phyloP scores from a whole-genome alignment of 805 yeast species.

The Myxozyma neglecta region DNA sequence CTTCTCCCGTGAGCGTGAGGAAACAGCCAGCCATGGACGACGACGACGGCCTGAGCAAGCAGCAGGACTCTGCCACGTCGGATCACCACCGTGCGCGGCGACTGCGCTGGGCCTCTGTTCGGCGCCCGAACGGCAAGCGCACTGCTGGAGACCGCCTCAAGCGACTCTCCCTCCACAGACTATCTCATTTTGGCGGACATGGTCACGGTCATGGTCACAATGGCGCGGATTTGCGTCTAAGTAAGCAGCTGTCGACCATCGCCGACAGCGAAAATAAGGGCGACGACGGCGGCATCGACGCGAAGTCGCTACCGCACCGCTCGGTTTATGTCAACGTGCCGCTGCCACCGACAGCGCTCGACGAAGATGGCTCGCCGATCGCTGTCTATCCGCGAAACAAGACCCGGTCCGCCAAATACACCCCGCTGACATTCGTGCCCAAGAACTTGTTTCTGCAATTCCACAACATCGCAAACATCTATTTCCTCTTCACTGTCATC shows the following conservation, averaged over 20 bases:
- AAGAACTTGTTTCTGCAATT: conserved; percentile 80
- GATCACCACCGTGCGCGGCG: conserved; percentile 18
- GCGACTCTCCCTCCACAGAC: conserved; percentile 20
- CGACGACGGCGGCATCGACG: conserved; percentile 23
- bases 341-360: conserved; percentile 48
- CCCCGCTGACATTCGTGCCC: conserved; percentile 85
- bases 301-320: conserved; percentile 38
- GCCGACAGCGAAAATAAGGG: conserved; percentile 20
- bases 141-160: conserved; percentile 19
- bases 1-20: not conserved
- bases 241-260: conserved; percentile 10
- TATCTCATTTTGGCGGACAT: too few species aligned
- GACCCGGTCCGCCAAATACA: conserved; percentile 92
- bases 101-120: conserved; percentile 31
- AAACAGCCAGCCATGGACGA: conserved; percentile 3
- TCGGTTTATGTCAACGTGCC: conserved; percentile 52
- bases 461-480: conserved; percentile 84
- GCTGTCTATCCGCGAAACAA: conserved; percentile 79
- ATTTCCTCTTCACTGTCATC: conserved; percentile 75
- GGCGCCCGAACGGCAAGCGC: conserved; percentile 26
- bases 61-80: not conserved
- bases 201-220: conserved; percentile 1
- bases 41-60: not conserved
- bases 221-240: not conserved
- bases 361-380: conserved; percentile 58